Base-by-base conservation (phyloP, 495 filamentous ascomycete genomes). In the Parathielavia appendiculata region DNA sequence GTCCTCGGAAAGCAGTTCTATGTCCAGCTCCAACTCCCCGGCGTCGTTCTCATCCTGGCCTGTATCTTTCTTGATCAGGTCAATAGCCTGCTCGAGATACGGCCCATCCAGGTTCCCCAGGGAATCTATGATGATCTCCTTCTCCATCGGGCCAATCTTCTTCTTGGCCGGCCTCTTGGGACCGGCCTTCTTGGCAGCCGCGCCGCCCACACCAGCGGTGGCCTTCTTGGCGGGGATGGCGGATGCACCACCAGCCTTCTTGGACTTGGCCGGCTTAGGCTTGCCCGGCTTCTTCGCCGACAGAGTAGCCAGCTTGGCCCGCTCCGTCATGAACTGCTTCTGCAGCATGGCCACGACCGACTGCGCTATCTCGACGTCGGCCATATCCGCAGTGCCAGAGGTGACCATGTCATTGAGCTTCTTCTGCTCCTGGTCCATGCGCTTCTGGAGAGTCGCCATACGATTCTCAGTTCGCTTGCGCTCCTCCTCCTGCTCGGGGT, bases 21-120 rank as follows among this genome's bases (percentile, higher is more conserved):
- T 95, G 64, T 96, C 91, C 35, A 96, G 77, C 72, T 96, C 91
- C 63, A 96, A 83, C 63, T 95, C 90, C 23, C 90, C 89, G 56
- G 89, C 87, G 66, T 91, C 83, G 40, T 83, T 84, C 68, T 86
- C 82, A 77, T 91, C 83, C 73, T 85, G 78, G 30, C 87, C 87
- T 62, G 91, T 90, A 60, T 95, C 92, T 50, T 81, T 83, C 71
- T 92, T 88, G 68, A 98, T 97, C 64, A 96, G 91, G 39, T 86
- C 82, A n/a, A 96, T 85, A 6, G 90, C 90, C 59, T 83, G 79
- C 40, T 83, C 80, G 71, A 96, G 86, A 61, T 88, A 86, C 23
- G 78, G 75, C 30, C 88, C 86, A 1, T 87, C 81, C 49, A 96
- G 82, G 34, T 81, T 83, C 59, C 81, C 83, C 55, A 96, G 91